Evolutionary conservation across 148 eudicot species (phyloP).

Genomic region (Drosera capensis): DNA sequence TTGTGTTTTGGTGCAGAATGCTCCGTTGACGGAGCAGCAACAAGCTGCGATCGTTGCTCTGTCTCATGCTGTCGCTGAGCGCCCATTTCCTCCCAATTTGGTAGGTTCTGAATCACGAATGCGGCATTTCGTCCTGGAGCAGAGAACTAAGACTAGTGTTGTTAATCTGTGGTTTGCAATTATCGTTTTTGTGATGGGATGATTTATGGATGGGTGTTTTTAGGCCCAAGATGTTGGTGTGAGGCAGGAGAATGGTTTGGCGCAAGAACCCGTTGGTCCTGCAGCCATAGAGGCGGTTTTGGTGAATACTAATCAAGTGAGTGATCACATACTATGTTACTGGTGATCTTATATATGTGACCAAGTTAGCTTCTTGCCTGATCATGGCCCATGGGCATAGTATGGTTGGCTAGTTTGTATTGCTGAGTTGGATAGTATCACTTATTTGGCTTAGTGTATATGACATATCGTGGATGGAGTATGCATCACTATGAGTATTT

Average conservation of each 20-base stretch:
- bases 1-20: slow-evolving; percentile 30
- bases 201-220: background rate
- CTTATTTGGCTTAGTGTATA: no score
- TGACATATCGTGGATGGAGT: no score
- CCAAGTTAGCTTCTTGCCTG: no score
- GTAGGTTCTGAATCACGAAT: slow-evolving; percentile 19
- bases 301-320: slow-evolving; percentile 84
- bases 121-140: background rate
- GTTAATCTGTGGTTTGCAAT: background rate
- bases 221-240: slow-evolving; percentile 37
- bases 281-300: slow-evolving; percentile 63
- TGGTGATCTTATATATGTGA: background rate
- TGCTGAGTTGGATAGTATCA: no score
- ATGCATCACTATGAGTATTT: no score
- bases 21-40: slow-evolving; percentile 89
- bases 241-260: slow-evolving; percentile 39
- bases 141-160: background rate
- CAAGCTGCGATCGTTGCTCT: slow-evolving; percentile 79
- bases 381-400: no score
- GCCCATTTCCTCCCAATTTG: slow-evolving; percentile 75
- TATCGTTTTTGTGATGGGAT: slow-evolving; percentile 1
- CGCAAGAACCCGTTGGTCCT: no score
- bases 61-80: slow-evolving; percentile 85
- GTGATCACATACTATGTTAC: slow-evolving; percentile 1
- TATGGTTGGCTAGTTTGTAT: no score